phyloP scores from a whole-genome alignment of 352 stramenopile species.

The Thraustotheca clavata region DNA sequence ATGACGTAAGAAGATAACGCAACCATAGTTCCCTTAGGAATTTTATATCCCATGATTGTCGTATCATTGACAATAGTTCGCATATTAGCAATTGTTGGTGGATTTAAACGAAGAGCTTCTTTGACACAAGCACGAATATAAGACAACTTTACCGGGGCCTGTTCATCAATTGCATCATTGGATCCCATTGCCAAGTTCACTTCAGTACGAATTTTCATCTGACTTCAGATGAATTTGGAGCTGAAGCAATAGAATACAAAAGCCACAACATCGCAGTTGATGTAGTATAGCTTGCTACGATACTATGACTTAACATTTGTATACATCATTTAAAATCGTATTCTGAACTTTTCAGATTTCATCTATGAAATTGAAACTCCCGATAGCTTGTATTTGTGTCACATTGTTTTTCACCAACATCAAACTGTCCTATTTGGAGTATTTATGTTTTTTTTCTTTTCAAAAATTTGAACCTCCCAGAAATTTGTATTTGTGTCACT shows the following conservation, averaged over 20 bases:
- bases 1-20: background rate
- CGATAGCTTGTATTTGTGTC: constrained; percentile 4
- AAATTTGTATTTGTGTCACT: constrained; percentile 11
- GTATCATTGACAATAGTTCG: background rate
- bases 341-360: constrained; percentile 13
- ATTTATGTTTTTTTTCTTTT: constrained; percentile 4
- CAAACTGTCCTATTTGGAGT: no score
- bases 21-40: background rate
- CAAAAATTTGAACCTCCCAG: constrained; percentile 2
- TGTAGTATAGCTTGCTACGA: background rate
- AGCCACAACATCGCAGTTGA: background rate
- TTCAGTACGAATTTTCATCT: constrained; percentile 27
- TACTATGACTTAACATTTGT: constrained; percentile 10
- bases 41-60: background rate
- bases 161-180: background rate
- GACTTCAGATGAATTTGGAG: no score
- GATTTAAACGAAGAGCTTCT: background rate
- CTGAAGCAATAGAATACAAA: background rate
- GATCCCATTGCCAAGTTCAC: background rate
- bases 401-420: no score
- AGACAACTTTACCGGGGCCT: background rate
- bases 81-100: background rate
- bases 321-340: constrained; percentile 8
- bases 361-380: background rate
- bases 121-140: background rate